phyloP scores from a whole-genome alignment of 148 eudicot species.

The Heliosperma pusillum region DNA sequence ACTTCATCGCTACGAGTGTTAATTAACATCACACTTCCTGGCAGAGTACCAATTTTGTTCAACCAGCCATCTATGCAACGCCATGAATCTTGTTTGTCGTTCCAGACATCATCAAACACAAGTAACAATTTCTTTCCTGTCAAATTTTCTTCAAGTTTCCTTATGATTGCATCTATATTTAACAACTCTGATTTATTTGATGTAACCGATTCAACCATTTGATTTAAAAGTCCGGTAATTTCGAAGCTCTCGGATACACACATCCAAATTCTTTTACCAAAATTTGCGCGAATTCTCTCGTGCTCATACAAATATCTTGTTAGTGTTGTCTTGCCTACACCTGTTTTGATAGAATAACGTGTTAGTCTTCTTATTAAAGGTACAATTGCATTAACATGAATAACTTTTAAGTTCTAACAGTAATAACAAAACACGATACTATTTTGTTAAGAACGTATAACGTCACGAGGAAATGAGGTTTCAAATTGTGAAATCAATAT shows the following conservation, averaged over 20 bases:
- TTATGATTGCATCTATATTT: background rate
- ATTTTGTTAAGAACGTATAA: no score
- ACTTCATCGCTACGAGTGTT: background rate
- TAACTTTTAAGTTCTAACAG: no score
- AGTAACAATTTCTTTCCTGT: conserved; percentile 12
- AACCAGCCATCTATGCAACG: background rate
- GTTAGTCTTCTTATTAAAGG: no score
- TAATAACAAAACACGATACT: no score
- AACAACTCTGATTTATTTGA: background rate
- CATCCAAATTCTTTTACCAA: conserved; percentile 13
- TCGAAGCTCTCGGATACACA: background rate
- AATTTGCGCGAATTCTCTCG: background rate
- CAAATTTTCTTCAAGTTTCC: background rate
- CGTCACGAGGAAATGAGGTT: no score
- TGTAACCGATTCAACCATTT: conserved; percentile 10
- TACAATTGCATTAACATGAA: no score
- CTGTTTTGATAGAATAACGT: background rate
- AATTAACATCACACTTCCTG: conserved; percentile 3
- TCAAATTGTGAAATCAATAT: no score
- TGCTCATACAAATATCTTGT: conserved; percentile 6
- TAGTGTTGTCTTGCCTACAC: conserved; percentile 19
- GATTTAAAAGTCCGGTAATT: background rate
- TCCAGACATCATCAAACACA: conserved; percentile 28
- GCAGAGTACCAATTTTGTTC: background rate
- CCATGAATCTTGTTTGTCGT: conserved; percentile 1